Percentiles rank a stretch among this genome's conserved stretches.
phyloP scores from a whole-genome alignment of 768 basidiomycete genomes.

The Crassisporium funariophilum region DNA sequence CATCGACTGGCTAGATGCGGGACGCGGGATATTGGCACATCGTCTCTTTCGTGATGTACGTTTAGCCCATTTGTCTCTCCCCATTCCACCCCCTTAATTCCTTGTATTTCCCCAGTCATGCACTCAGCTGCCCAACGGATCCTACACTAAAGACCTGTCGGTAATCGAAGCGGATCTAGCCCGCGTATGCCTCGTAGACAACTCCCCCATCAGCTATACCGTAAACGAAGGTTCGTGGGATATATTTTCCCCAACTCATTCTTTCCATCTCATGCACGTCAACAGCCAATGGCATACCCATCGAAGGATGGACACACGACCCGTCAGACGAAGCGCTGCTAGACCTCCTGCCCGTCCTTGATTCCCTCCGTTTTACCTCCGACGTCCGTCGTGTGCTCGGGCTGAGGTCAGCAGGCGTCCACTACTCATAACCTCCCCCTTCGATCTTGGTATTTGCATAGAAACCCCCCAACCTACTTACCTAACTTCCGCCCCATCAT shows the following conservation, averaged over 20 bases:
- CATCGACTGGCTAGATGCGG: conserved; percentile 98
- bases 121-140: conserved; percentile 88
- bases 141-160: conserved; percentile 92
- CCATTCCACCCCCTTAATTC: conserved; percentile 6
- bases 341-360: conserved; percentile 92
- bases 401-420: conserved; percentile 47
- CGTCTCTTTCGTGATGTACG: conserved; percentile 91
- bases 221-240: conserved; percentile 81
- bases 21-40: conserved; percentile 85
- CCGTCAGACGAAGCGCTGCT: conserved; percentile 95
- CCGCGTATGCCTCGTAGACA: conserved; percentile 94
- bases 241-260: conserved; percentile 5
- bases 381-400: conserved; percentile 94
- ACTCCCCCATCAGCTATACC: conserved; percentile 90
- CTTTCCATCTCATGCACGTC: neutral
- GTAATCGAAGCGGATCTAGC: conserved; percentile 88
- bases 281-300: conserved; percentile 95
- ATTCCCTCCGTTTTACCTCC: conserved; percentile 92
- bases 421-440: conserved; percentile 29
- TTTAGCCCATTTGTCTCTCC: conserved; percentile 20
- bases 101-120: conserved; percentile 64
- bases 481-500: too few species aligned
- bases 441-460: conserved; percentile 1
- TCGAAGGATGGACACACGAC: conserved; percentile 99
- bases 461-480: neutral